Evolutionary conservation across 176 grass and related monocot species (phyloP).

Genomic region (sorghum (Sorghum bicolor)): Sorghum_bicolor_NCBIv3 NC_012871.2:6747001-6747500

Average conservation of each 20-base stretch:
- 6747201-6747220: neutral
- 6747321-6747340: neutral
- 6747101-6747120: slow-evolving; percentile 27
- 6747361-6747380: too few relatives aligned
- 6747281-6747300: neutral
- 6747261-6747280: neutral
- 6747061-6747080: slow-evolving; percentile 98
- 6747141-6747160: neutral
- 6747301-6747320: neutral
- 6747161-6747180: slow-evolving; percentile 3
- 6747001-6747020: neutral
- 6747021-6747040: slow-evolving; percentile 22
- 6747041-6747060: slow-evolving; percentile 95
- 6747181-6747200: neutral
- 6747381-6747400: too few relatives aligned
- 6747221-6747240: neutral
- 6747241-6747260: neutral
- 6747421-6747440: neutral
- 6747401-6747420: neutral
- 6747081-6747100: slow-evolving; percentile 96
- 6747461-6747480: neutral
- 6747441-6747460: neutral
- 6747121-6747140: slow-evolving; percentile 8
- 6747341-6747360: too few relatives aligned
- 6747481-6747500: neutral